phyloP scores from a whole-genome alignment of 495 filamentous ascomycete species.

The Penicillium daleae region DNA sequence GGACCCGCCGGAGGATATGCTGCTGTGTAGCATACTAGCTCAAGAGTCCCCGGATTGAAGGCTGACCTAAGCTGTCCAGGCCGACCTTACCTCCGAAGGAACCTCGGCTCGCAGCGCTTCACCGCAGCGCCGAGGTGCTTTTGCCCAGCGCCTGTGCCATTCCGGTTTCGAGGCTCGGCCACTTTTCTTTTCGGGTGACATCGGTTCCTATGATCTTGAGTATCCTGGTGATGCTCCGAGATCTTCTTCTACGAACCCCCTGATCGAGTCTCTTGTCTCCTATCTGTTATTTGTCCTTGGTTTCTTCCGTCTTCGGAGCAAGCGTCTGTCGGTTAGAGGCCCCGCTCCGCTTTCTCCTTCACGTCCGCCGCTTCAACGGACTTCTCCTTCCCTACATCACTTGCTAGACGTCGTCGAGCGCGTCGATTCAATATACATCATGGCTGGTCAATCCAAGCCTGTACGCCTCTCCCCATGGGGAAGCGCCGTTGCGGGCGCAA shows the following conservation, averaged over 20 bases:
- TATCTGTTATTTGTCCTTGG: conserved; percentile 7
- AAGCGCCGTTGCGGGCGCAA: conserved; percentile 86
- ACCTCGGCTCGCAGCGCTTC: conserved; percentile 43
- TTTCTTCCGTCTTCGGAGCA: conserved; percentile 19
- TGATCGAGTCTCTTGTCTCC: conserved; percentile 4
- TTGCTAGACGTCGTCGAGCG: conserved; percentile 4
- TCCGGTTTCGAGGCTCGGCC: conserved; percentile 17
- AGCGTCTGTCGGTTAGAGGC: conserved; percentile 16
- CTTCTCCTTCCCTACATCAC: conserved; percentile 12
- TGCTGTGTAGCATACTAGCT: conserved; percentile 4
- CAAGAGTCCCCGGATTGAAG: background rate
- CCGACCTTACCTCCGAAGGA: conserved; percentile 23
- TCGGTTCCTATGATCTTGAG: conserved; percentile 23
- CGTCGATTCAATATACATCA: conserved; percentile 38
- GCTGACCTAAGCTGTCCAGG: conserved; percentile 18
- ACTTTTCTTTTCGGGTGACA: conserved; percentile 22
- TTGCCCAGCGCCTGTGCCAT: conserved; percentile 12
- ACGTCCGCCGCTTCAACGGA: conserved; percentile 18
- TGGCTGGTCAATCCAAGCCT: conserved; percentile 83
- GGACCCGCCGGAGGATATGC: background rate
- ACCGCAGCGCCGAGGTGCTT: conserved; percentile 44
- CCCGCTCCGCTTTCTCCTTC: conserved; percentile 32
- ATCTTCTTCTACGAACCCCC: conserved; percentile 4
- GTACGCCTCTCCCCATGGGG: conserved; percentile 87
- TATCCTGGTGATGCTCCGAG: conserved; percentile 3